Evolutionary conservation across 805 yeast genomes (phyloP), one percentile per base, ranked within the genome.

Genomic region (Yarrowia osloensis): DNA sequence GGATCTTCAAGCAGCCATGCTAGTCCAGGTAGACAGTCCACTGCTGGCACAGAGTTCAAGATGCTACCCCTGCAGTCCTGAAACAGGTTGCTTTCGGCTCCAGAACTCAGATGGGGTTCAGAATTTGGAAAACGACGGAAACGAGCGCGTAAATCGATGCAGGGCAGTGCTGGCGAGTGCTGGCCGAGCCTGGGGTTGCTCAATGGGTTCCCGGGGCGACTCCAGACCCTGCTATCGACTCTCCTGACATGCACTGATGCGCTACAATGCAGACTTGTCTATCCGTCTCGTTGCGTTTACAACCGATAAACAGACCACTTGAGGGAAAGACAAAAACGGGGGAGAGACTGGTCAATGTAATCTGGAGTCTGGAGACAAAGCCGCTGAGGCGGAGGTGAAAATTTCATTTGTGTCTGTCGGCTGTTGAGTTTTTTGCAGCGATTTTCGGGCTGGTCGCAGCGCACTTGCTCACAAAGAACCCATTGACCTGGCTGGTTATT

Each of bases 61-160:
- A 49, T 50, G 55, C 39, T 50, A 50, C 40, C 57, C 57, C 57
- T 50, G 57, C 57, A 50, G 57, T 33, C 57, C 57, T 50, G 57
- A 50, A 50, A 50, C 57, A 33, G 57, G 57, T 50, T 50, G 57
- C 40, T 50, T 21, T 22, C 54, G 24, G 54, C 54, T 29, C 21
- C 28, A 33, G 40, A 50, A 50, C 57, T 50, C 57, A 50, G 57
- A 46, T 46, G 13, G 15, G 12, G 21, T 15, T 26, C 50, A 46
- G 13, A 24, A 46, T 24, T 46, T 46, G 1, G 21, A 46, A 46
- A 46, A 46, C 50, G 50, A 46, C 50, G 33, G 26, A 26, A 26
- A 15, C 50, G 50, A 46, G 33, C 33, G 33, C n/a, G 19, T 26
- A 46, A n/a, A 17, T 26, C 33, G 31, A 46, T 46, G 50, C 50